Evolutionary conservation across 805 yeast species (phyloP).

Genomic region (Danielia oregonensis): DNA sequence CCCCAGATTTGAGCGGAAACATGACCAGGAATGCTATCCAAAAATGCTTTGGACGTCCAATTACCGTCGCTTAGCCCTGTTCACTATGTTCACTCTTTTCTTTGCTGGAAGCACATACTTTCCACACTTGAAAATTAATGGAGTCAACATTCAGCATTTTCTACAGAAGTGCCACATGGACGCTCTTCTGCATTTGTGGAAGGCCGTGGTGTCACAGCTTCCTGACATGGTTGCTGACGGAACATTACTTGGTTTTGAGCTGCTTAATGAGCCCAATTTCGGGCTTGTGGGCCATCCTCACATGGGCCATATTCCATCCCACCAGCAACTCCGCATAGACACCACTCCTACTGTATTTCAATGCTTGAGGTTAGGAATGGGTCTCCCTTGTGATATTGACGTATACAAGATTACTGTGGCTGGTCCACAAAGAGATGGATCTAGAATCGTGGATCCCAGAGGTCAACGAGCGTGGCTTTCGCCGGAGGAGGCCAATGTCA

Average conservation of each 20-base stretch:
- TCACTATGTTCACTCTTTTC: constrained; percentile 81
- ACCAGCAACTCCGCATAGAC: constrained; percentile 68
- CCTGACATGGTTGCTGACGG: constrained; percentile 38
- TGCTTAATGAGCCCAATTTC: constrained; percentile 78
- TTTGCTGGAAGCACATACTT: constrained; percentile 75
- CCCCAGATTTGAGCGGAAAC: constrained; percentile 24
- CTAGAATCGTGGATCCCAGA: constrained; percentile 56
- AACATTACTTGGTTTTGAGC: constrained; percentile 74
- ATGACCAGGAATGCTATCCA: constrained; percentile 50
- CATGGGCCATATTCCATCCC: constrained; percentile 50
- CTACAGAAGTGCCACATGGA: constrained; percentile 60
- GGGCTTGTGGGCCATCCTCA: constrained; percentile 69
- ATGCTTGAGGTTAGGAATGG: constrained; percentile 73
- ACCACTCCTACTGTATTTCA: constrained; percentile 82
- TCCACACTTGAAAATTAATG: constrained; percentile 71
- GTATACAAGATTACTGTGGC: constrained; percentile 64
- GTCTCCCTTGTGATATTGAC: constrained; percentile 65
- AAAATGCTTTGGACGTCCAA: constrained; percentile 95
- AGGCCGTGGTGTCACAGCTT: constrained; percentile 19
- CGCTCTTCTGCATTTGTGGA: constrained; percentile 44
- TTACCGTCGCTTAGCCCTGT: constrained; percentile 68
- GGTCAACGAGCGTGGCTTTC: constrained; percentile 70
- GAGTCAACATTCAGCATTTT: constrained; percentile 71
- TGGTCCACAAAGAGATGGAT: constrained; percentile 71
- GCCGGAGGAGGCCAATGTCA: constrained; percentile 32